Conservation (phyloP, 176 grass and related monocot genomes). For the Lolium rigidum region DNA sequence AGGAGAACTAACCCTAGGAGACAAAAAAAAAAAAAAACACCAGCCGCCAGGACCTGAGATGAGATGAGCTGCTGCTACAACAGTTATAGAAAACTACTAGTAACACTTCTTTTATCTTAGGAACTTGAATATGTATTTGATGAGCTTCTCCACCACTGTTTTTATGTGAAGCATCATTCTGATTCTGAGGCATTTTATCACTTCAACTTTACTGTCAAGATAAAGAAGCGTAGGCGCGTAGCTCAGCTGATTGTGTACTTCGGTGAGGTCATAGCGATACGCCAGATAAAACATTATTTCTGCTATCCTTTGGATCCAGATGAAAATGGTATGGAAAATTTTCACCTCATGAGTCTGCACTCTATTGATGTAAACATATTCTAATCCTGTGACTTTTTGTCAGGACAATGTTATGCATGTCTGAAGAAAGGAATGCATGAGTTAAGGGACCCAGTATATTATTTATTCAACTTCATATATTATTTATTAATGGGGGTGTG, state of each 20-base stretch:
- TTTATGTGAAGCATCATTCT: not conserved
- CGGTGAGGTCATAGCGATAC: not conserved
- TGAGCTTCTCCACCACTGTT: not conserved
- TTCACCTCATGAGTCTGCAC: not conserved
- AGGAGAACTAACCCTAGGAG: too few relatives aligned
- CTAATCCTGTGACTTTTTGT: not conserved
- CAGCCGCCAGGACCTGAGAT: too few relatives aligned
- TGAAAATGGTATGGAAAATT: not conserved
- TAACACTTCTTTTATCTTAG: not conserved
- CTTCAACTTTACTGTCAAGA: conserved; percentile 9
- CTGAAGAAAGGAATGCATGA: conserved; percentile 17
- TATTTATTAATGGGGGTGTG: too few relatives aligned
- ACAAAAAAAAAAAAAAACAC: too few relatives aligned
- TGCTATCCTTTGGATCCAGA: not conserved
- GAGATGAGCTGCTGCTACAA: too few relatives aligned
- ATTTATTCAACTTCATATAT: too few relatives aligned
- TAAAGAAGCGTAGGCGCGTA: not conserved
- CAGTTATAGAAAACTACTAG: not conserved
- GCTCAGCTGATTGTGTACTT: not conserved
- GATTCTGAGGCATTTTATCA: not conserved
- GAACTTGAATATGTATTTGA: not conserved
- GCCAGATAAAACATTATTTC: not conserved
- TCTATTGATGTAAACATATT: not conserved
- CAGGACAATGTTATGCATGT: conserved; percentile 9
- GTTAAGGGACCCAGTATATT: not conserved